These are phyloP conservation scores for Neopestalotiopsis sp. DNA, from an alignment of 2,329 filamentous ascomycete species.

Conservation along the genomic window DNA sequence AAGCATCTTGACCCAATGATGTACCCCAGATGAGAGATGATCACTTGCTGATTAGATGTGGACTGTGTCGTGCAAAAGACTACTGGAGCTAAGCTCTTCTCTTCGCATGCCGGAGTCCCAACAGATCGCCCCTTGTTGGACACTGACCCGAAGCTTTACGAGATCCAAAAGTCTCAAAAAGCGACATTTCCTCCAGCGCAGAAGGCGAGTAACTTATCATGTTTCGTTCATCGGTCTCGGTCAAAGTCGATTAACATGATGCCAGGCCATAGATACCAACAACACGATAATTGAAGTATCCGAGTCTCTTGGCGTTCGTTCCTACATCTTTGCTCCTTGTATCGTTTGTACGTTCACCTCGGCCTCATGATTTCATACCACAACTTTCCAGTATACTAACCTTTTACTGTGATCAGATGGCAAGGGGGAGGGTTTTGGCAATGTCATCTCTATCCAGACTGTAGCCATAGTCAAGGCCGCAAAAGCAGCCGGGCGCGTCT, in stretches of 20 bases:
- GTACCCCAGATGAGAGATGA: not conserved
- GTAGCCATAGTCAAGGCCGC: slow-evolving; percentile 53
- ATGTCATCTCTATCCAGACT: slow-evolving; percentile 56
- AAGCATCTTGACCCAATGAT: not conserved
- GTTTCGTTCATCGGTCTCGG: too few species aligned
- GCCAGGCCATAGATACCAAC: slow-evolving; percentile 46
- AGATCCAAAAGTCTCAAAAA: slow-evolving; percentile 45
- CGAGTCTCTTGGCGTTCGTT: slow-evolving; percentile 46
- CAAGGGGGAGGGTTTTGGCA: slow-evolving; percentile 53
- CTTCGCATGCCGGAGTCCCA: slow-evolving; percentile 48
- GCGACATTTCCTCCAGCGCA: slow-evolving; percentile 28
- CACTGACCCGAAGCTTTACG: slow-evolving; percentile 46
- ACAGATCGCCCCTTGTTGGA: slow-evolving; percentile 47
- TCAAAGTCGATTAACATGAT: not conserved
- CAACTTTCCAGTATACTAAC: not conserved
- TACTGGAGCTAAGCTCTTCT: slow-evolving; percentile 57
- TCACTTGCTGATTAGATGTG: not conserved
- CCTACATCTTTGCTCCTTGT: slow-evolving; percentile 59
- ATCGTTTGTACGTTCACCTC: slow-evolving; percentile 50
- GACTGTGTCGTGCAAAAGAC: slow-evolving; percentile 37
- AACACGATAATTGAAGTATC: slow-evolving; percentile 47
- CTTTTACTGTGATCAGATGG: slow-evolving; percentile 37
- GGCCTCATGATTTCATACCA: not conserved
- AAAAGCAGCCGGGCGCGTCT: slow-evolving; percentile 43
- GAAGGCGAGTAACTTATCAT: slow-evolving; percentile 25